Base-by-base conservation (phyloP, 805 yeast species). In the Torulaspora indica region DNA sequence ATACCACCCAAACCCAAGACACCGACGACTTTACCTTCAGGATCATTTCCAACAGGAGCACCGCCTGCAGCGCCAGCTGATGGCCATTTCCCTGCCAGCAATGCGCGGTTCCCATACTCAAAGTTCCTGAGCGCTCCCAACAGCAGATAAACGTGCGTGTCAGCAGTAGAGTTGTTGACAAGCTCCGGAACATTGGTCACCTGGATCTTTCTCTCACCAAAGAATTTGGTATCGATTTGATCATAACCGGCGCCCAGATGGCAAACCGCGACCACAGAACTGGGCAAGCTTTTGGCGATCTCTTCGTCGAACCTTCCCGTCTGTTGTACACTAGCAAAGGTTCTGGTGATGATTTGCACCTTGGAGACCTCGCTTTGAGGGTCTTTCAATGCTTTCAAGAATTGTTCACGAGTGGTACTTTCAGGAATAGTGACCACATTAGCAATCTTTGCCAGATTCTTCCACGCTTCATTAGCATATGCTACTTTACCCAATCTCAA, bases 1-100 rank as follows among this genome's bases (percentile, higher is more conserved):
- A 88, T 87, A 28, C 95, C 95, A 27, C 96, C 96, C 77, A 88
- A 74, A 12, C 96, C 96, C 41, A 84, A 70, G 43, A 88, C 80
- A 38, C 96, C 96, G 17, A 88, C 81, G 14, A 73, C 73, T 58
- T 82, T 82, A 7, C 86, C 87, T 49, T 73, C 79, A 13, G 95
- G 95, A 57, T 82, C 90, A 57, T 76, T 75, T 6, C 95, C 95
- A 37, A 79, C 65, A 6, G 79, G 74, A 1, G 81, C 67, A 18
- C 85, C 87, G 17, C 81, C 75, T 2, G 82, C 84, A 28, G 77
- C 68, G 2, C 81, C 82, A 3, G 60, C 44, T 3, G 63, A 52
- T 12, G 75, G 74, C 91, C 95, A 87, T 44, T 77, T 69, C 17
- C 89, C 90, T 28, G 67, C 63, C 29, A 74, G 58, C 53, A 85